Base-by-base conservation (phyloP, 768 basidiomycete genomes). In the Suillus subalutaceus region DNA sequence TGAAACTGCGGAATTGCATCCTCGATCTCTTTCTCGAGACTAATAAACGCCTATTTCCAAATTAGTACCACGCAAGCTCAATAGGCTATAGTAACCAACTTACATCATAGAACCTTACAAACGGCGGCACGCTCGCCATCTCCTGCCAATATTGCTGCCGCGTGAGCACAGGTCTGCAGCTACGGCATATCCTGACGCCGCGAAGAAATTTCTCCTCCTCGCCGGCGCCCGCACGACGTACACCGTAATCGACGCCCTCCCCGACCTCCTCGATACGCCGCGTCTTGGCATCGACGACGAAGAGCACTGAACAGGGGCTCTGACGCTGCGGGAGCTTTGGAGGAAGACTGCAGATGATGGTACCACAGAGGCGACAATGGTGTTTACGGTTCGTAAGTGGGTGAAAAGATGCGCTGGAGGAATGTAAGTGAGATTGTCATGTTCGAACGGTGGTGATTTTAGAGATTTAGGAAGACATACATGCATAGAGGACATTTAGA, bases 351-450 rank as follows among this genome's bases (percentile, higher is more conserved):
- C 97, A 99, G 15, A 98, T 88, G 48, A 98, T 92, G 64, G 90
- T 84, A 0, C 97, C 97, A 70, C 97, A 99, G 16, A 98, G 81
- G 10, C 97, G 89, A 74, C 97, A 99, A 73, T 99, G 97, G 71
- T 99, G 97, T 79, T 97, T 97, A 16, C 97, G 88, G 70, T 95
- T 97, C 1, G 94, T 93, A 3, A 99, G 79, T 0, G 93, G 87
- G 73, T 96, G 92, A 74, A 99, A 99, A 2, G 90, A 86, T 60
- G 86, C 83, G 69, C 87, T 88, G 65, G 6, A 55, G 40, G 48
- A 20, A 35, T 44, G 26, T n/a, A 52, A 20, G 60, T 75, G 53
- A 71, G 65, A 59, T 26, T 44, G 13, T 48, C 46, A 38, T 52
- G 35, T 55, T 9, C 20, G 35, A 65, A 15, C 38, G 50, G 55